Evolutionary conservation across 805 yeast genomes (phyloP).

Genomic region (Candida methanosorbosa): DNA sequence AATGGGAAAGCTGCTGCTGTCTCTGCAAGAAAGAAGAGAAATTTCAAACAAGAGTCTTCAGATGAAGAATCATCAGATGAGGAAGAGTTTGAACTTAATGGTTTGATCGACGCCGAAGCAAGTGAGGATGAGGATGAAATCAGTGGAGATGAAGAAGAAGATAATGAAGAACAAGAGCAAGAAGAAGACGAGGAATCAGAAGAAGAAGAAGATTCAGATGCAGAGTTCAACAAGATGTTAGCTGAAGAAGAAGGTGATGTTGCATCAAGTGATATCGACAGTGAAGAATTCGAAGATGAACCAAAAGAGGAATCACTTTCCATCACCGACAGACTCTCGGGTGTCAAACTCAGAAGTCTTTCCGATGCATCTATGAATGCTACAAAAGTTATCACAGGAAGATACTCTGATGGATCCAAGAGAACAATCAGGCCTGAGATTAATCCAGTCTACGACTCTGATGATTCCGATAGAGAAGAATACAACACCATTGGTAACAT

Average conservation of each 20-base stretch:
- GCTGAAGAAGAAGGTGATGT: slow-evolving; percentile 29
- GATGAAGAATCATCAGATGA: slow-evolving; percentile 10
- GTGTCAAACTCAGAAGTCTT: slow-evolving; percentile 42
- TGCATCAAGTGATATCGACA: slow-evolving; percentile 26
- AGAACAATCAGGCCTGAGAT: slow-evolving; percentile 81
- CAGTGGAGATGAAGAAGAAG: slow-evolving; percentile 14
- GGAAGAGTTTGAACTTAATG: slow-evolving; percentile 23
- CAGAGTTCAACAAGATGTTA: slow-evolving; percentile 52
- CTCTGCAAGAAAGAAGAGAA: neutral
- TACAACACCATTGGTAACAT: slow-evolving; percentile 88
- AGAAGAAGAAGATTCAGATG: slow-evolving; percentile 44
- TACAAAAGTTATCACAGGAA: slow-evolving; percentile 30
- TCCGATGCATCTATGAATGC: slow-evolving; percentile 28
- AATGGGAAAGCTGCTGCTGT: neutral
- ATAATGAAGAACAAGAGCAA: slow-evolving; percentile 10
- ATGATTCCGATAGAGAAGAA: slow-evolving; percentile 79
- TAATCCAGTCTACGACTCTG: slow-evolving; percentile 90
- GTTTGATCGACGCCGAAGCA: slow-evolving; percentile 19
- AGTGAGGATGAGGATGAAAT: slow-evolving; percentile 24
- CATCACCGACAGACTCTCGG: slow-evolving; percentile 46
- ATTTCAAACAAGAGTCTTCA: neutral
- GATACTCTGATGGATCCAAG: slow-evolving; percentile 72
- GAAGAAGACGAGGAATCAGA: slow-evolving; percentile 14
- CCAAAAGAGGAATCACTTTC: slow-evolving; percentile 42
- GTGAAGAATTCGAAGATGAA: slow-evolving; percentile 39